These are phyloP conservation scores for Paecilomyces variotii DNA, from an alignment of 2,329 filamentous ascomycete genomes.

Conservation along the genomic window DNA sequence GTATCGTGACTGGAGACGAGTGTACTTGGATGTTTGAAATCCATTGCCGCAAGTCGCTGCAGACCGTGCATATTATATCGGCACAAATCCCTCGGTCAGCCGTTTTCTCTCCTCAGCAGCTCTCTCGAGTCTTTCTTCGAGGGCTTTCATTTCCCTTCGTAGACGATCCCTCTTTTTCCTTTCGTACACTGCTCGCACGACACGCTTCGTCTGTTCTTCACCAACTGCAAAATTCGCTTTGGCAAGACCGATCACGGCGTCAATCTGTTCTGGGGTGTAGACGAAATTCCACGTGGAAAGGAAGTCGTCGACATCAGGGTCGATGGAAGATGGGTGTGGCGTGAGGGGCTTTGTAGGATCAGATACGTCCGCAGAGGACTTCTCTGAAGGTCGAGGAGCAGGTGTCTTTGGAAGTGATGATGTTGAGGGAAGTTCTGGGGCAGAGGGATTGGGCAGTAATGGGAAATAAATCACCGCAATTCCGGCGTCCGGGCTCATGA, in stretches of 20 bases:
- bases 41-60: not conserved
- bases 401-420: constrained; percentile 16
- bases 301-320: constrained; percentile 75
- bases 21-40: not conserved
- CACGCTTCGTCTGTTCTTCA: constrained; percentile 65
- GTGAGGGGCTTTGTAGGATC: constrained; percentile 15
- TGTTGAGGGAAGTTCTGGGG: constrained; percentile 20
- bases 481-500: constrained; percentile 71
- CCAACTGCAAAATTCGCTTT: constrained; percentile 82
- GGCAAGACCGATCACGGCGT: constrained; percentile 73
- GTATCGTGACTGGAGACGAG: no score
- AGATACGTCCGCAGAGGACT: constrained; percentile 7
- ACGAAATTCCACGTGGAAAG: constrained; percentile 98
- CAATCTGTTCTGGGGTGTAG: constrained; percentile 84
- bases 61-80: constrained; percentile 4
- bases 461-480: constrained; percentile 88
- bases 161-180: constrained; percentile 61
- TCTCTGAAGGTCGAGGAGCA: constrained; percentile 15
- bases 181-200: constrained; percentile 84
- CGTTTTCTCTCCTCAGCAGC: not conserved
- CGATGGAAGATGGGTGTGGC: constrained; percentile 58
- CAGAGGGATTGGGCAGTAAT: constrained; percentile 64
- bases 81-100: constrained; percentile 23
- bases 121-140: constrained; percentile 12
- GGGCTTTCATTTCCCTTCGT: constrained; percentile 16